These are phyloP conservation scores for Panicum miliaceum DNA, from an alignment of 176 grass and related monocot species.

Conservation along the genomic window DNA sequence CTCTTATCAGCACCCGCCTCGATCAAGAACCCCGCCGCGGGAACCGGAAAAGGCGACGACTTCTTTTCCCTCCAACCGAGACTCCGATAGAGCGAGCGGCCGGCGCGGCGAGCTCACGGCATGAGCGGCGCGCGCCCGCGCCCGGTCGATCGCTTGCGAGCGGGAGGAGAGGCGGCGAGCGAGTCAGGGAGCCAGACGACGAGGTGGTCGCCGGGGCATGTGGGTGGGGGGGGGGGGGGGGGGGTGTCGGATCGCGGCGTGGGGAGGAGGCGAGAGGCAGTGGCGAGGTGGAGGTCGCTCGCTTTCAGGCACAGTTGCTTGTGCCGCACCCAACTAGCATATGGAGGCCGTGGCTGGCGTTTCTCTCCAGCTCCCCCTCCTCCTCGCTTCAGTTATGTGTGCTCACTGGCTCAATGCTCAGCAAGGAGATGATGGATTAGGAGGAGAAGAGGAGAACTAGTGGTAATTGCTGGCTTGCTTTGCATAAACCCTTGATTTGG, in stretches of 20 bases:
- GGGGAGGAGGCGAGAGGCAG: conserved; percentile 18
- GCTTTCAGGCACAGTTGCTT: conserved; percentile 57
- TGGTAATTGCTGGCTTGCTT: neutral
- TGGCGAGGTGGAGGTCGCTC: neutral
- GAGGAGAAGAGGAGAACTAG: neutral
- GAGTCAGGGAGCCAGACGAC: neutral
- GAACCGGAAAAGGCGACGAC: conserved; percentile 2
- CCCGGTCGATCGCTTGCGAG: conserved; percentile 1
- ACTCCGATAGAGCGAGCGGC: neutral
- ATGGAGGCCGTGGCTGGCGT: conserved; percentile 41
- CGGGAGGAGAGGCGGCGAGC: neutral
- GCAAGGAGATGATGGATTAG: neutral
- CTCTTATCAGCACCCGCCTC: neutral
- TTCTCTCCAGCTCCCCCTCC: neutral
- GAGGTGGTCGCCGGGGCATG: conserved; percentile 51
- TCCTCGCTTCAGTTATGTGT: neutral
- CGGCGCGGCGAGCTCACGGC: conserved; percentile 35
- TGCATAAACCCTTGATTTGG: conserved; percentile 45
- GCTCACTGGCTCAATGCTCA: neutral
- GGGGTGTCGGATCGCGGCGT: conserved; percentile 32
- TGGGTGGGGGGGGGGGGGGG: no score
- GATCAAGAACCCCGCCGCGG: conserved; percentile 34
- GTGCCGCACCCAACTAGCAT: conserved; percentile 55
- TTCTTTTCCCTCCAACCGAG: neutral
- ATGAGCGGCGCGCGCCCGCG: conserved; percentile 5